phyloP scores from a whole-genome alignment of 148 eudicot genomes.

The Amaranthus hypochondriacus region DNA sequence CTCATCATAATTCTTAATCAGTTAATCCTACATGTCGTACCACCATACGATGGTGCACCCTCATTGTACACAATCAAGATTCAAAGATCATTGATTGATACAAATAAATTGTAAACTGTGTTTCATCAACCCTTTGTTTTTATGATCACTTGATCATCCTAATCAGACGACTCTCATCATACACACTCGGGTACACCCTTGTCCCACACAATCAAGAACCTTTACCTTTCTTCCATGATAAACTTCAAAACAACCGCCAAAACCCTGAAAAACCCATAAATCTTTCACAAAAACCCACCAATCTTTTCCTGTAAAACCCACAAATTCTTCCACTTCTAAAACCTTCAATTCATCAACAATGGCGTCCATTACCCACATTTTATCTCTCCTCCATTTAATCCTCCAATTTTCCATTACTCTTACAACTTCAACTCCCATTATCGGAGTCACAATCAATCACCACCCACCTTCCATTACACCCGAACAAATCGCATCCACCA shows the following conservation, averaged over 20 bases:
- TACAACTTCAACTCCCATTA: not conserved
- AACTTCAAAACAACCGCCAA: slow-evolving; percentile 4
- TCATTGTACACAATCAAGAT: too few relatives aligned
- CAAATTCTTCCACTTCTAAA: not conserved
- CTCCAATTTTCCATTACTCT: not conserved
- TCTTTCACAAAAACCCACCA: not conserved
- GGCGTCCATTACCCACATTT: not conserved
- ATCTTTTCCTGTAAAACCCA: too few relatives aligned
- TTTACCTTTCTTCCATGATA: not conserved
- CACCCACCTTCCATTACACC: slow-evolving; percentile 14
- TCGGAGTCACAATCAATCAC: slow-evolving; percentile 30
- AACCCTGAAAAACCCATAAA: not conserved
- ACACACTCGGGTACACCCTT: not conserved
- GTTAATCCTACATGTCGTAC: too few relatives aligned
- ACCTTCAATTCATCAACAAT: slow-evolving; percentile 4
- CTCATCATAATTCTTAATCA: too few relatives aligned
- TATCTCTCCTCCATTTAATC: not conserved
- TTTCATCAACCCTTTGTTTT: too few relatives aligned
- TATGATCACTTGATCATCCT: too few relatives aligned
- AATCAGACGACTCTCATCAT: not conserved
- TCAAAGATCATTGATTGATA: too few relatives aligned
- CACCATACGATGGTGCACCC: too few relatives aligned
- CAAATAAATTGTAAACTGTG: too few relatives aligned
- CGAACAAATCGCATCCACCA: slow-evolving; percentile 19
- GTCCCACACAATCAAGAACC: not conserved